Evolutionary conservation across 2,329 filamentous ascomycete genomes (phyloP), one percentile per base, ranked within the genome.

Genomic region (Cryphonectria carpinicola): DNA sequence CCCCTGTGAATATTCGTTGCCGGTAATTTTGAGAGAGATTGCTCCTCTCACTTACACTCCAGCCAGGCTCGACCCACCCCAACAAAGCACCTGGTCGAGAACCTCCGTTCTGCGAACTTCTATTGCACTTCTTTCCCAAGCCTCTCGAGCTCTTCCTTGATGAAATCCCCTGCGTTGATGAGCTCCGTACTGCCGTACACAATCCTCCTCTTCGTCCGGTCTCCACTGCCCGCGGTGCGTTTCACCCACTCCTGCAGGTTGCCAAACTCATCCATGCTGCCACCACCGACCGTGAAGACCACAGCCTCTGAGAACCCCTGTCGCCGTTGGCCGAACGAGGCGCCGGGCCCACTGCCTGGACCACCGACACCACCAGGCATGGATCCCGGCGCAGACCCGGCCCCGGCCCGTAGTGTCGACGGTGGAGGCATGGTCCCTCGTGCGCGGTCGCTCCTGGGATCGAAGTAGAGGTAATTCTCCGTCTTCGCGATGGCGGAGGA

Each of bases 251-350:
- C 96, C 79, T 97, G 94, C 79, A 99, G 80, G 81, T 99, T 99
- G 28, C 95, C 95, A 79, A 98, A 99, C 80, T 99, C 96, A 76
- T 99, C 96, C 93, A 99, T 98, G 79, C 94, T 98, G 58, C 96
- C 96, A 63, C 97, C 96, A 4, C 96, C 96, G 3, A 97, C 94
- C 0, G 93, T 95, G 78, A 98, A 97, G n/a, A 97, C 93, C 68
- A 97, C 91, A 1, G 94, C 93, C 77, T 97, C 95, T 65, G 89
- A 93, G 81, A 95, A 98, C 0, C 93, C 94, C 77, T 97, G 95
- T 68, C 95, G 86, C 72, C 94, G 85, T 81, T 98, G 95, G 1
- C 95, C 96, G 80, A 98, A 98, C 69, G 90, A 97, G 8, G 94
- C 95, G 46, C 89, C 87, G 35, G 92, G 93, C 4, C 94, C 94